A percentile compares a stretch with the other conserved stretches of the same genome.
Evolutionary conservation across 208 protist genomes (phyloP).

Genomic region (Balamuthia mandrillaris): DNA sequence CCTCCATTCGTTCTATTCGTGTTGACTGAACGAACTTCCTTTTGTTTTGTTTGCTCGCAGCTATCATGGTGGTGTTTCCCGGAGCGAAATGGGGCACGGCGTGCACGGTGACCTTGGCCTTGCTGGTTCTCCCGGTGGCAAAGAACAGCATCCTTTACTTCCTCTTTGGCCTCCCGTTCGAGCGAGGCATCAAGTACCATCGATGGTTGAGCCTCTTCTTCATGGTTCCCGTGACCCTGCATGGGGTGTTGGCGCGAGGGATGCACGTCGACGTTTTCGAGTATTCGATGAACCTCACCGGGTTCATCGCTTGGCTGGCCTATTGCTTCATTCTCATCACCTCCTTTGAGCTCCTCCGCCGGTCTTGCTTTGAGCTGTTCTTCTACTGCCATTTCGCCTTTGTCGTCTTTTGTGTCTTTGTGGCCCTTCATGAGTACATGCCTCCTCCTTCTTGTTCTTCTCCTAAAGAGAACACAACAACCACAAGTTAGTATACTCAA

Average conservation of each 20-base stretch:
- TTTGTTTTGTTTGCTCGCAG: background rate
- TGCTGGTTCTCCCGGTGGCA: background rate
- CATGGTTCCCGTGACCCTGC: too few species aligned
- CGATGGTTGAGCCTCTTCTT: too few species aligned
- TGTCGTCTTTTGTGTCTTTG: background rate
- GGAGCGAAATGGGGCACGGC: background rate
- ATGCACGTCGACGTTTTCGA: too few species aligned
- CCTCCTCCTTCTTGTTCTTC: background rate
- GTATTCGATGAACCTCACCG: too few species aligned
- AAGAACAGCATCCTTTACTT: background rate
- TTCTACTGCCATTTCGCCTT: background rate
- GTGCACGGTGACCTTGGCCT: background rate
- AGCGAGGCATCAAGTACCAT: constrained; percentile 22
- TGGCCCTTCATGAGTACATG: background rate
- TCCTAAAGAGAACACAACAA: background rate
- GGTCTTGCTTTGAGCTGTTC: constrained; percentile 21
- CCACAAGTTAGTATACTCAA: too few species aligned
- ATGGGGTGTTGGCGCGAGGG: too few species aligned
- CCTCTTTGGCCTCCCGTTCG: constrained; percentile 1
- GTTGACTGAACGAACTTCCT: background rate
- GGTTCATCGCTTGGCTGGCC: background rate
- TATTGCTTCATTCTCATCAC: background rate
- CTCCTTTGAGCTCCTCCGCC: background rate
- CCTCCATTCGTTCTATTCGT: too few species aligned
- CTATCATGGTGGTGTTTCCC: background rate